phyloP scores from a whole-genome alignment of 441 rosid species.

The Gossypium davidsonii region DNA sequence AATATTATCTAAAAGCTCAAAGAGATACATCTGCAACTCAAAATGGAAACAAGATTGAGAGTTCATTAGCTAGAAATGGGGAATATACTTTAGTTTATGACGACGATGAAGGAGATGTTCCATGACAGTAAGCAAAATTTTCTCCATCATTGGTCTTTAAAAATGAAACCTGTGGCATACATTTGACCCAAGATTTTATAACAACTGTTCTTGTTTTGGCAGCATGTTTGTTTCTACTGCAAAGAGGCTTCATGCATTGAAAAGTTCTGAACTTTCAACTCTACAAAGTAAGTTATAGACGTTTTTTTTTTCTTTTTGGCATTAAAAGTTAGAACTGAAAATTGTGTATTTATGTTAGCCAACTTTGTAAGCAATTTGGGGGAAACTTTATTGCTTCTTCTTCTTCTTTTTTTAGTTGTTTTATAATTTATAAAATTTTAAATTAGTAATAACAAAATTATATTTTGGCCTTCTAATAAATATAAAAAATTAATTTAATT shows the following conservation, averaged over 20 bases:
- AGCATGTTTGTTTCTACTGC: constrained; percentile 43
- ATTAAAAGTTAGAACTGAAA: neutral
- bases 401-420: no score
- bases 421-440: no score
- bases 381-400: neutral
- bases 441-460: no score
- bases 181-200: neutral
- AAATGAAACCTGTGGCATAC: no score
- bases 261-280: constrained; percentile 27
- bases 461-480: rapidly evolving
- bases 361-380: neutral
- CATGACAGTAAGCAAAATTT: constrained; percentile 53
- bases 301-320: no score
- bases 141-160: no score
- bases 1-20: constrained; percentile 29
- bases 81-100: constrained; percentile 61
- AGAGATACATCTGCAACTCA: constrained; percentile 24
- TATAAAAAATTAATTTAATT: no score
- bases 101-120: constrained; percentile 71
- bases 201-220: neutral
- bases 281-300: constrained; percentile 21
- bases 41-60: constrained; percentile 11
- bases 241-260: constrained; percentile 36
- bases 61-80: constrained; percentile 34
- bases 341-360: neutral